Evolutionary conservation across 2,329 filamentous ascomycete species (phyloP).

Genomic region (Alternaria atra): DNA sequence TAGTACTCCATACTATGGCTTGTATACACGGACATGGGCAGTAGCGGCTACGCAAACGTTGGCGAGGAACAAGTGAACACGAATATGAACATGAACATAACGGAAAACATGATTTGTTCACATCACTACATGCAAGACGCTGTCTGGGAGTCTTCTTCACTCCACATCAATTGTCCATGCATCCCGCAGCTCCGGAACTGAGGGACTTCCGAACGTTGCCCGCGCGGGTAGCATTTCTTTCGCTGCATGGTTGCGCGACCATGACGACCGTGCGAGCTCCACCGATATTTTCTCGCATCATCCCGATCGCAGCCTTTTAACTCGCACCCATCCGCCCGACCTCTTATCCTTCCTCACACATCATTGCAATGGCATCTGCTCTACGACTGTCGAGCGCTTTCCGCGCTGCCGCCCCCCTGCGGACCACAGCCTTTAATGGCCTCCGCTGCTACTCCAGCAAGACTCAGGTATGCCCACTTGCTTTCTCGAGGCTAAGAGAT

Average conservation of each 20-base stretch:
- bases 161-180: not conserved
- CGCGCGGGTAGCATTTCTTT: conserved; percentile 13
- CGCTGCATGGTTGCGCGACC: conserved; percentile 9
- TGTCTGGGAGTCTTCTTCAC: not conserved
- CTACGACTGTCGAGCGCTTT: conserved; percentile 84
- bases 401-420: conserved; percentile 72
- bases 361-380: conserved; percentile 78
- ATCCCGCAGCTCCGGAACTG: conserved; percentile 9
- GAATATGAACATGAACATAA: not conserved
- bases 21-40: not conserved
- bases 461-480: conserved; percentile 71
- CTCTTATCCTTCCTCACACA: conserved; percentile 44
- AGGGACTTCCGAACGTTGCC: conserved; percentile 16
- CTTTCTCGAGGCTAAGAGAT: conserved; percentile 15
- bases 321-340: conserved; percentile 46
- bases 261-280: conserved; percentile 26
- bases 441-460: conserved; percentile 91
- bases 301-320: conserved; percentile 32
- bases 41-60: not conserved
- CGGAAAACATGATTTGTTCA: not conserved
- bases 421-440: conserved; percentile 80
- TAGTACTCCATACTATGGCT: not conserved
- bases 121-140: not conserved
- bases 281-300: conserved; percentile 40
- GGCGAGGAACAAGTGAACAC: not conserved